These are phyloP conservation scores for Penicillium fimorum DNA, from an alignment of 495 filamentous ascomycete species.

Conservation along the genomic window DNA sequence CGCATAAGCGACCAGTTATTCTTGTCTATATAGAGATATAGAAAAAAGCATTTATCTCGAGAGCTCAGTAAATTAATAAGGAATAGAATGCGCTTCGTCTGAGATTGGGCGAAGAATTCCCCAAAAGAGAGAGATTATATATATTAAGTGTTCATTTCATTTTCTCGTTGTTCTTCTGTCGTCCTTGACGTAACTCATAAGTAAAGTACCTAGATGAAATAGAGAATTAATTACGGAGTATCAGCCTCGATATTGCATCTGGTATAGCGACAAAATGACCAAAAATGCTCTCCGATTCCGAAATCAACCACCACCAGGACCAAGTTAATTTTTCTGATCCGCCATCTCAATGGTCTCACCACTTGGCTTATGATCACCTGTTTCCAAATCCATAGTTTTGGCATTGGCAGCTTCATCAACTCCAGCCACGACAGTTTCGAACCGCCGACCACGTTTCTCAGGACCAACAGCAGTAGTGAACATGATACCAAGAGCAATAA, in stretches of 20 bases:
- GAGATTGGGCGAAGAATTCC: too few species aligned
- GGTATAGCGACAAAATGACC: neutral
- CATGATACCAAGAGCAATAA: conserved; percentile 63
- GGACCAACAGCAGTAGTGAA: conserved; percentile 52
- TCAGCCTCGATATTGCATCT: neutral
- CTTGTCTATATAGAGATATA: neutral
- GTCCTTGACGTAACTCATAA: neutral
- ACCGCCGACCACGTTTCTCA: conserved; percentile 66
- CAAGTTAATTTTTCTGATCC: conserved; percentile 24
- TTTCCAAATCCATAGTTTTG: conserved; percentile 25
- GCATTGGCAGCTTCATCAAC: conserved; percentile 41
- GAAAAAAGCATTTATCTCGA: neutral
- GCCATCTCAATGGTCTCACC: conserved; percentile 26
- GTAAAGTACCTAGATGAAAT: neutral
- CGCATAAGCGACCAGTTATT: too few species aligned
- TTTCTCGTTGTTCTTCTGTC: neutral
- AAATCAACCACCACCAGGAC: neutral
- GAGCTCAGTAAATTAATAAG: neutral
- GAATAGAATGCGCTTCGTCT: too few species aligned
- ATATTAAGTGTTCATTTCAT: neutral
- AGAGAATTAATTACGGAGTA: neutral
- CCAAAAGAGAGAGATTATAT: neutral
- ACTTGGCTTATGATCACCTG: conserved; percentile 11
- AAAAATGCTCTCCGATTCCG: neutral
- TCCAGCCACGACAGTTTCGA: conserved; percentile 58